Percentiles rank a stretch among this genome's conserved stretches.
Conservation (phyloP, 495 filamentous ascomycete species). For the Aspergillus sclerotiicarbonarius region DNA sequence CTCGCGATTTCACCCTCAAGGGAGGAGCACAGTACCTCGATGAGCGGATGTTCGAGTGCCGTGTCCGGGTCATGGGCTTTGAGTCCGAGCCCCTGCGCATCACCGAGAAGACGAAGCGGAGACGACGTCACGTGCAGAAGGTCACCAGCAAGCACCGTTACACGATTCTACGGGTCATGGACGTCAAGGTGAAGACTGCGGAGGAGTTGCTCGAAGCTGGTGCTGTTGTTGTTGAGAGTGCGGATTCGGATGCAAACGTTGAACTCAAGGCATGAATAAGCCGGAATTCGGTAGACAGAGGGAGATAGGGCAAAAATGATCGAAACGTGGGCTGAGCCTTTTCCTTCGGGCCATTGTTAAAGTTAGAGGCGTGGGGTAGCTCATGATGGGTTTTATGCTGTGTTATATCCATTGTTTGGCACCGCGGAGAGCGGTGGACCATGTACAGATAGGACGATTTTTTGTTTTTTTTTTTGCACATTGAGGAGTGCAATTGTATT, state of each 20-base stretch:
- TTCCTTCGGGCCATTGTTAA: neutral
- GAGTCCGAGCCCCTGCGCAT: slow-evolving; percentile 85
- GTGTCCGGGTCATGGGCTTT: slow-evolving; percentile 79
- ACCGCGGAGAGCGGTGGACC: neutral
- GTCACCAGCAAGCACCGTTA: slow-evolving; percentile 83
- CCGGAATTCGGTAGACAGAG: neutral
- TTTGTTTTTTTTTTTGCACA: slow-evolving; percentile 21
- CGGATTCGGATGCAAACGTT: slow-evolving; percentile 20
- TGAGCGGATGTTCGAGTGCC: slow-evolving; percentile 76
- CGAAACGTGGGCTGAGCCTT: neutral
- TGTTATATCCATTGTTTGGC: slow-evolving; percentile 5
- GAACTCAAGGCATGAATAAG: slow-evolving; percentile 14
- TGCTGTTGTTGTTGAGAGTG: slow-evolving; percentile 38
- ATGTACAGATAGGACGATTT: slow-evolving; percentile 41
- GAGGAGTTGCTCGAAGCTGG: slow-evolving; percentile 54
- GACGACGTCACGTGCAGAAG: slow-evolving; percentile 68
- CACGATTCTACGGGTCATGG: slow-evolving; percentile 81
- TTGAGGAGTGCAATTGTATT: slow-evolving; percentile 37
- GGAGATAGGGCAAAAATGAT: neutral
- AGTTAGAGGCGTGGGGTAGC: neutral
- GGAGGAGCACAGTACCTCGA: slow-evolving; percentile 70
- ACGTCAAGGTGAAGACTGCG: slow-evolving; percentile 66
- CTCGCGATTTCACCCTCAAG: slow-evolving; percentile 85
- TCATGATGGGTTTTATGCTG: slow-evolving; percentile 5
- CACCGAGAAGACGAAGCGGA: slow-evolving; percentile 91